A percentile compares a stretch with the other conserved stretches of the same genome.
Evolutionary conservation across 148 eudicot species (phyloP).

Genomic region (Pharnaceum exiguum): DNA sequence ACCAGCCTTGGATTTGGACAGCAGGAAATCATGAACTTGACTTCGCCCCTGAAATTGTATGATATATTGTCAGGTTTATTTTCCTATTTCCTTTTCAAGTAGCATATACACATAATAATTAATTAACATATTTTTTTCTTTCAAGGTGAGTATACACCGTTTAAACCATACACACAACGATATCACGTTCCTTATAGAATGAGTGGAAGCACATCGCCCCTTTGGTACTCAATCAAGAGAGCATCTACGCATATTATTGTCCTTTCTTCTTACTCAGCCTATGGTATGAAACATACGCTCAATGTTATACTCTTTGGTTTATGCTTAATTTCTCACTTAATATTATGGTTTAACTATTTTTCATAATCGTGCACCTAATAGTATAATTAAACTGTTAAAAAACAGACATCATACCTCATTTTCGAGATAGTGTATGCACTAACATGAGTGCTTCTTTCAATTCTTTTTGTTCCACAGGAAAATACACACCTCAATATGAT

Average conservation of each 20-base stretch:
- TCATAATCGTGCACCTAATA: neutral
- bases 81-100: neutral
- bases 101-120: neutral
- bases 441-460: no score
- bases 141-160: conserved; percentile 26
- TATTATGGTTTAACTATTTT: neutral
- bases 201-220: conserved; percentile 45
- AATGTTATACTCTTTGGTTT: neutral
- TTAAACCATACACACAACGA: conserved; percentile 25
- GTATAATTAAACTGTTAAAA: no score
- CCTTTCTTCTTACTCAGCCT: conserved; percentile 61
- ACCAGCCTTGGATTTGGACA: conserved; percentile 38
- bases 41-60: conserved; percentile 26
- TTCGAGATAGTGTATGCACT: no score
- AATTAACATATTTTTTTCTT: neutral
- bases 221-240: conserved; percentile 63
- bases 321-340: neutral
- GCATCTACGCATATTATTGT: conserved; percentile 54
- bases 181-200: conserved; percentile 24
- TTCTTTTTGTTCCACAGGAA: conserved; percentile 1
- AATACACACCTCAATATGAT: conserved; percentile 27
- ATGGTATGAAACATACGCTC: conserved; percentile 21
- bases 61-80: neutral
- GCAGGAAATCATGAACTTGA: conserved; percentile 38
- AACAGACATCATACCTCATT: no score